These are phyloP conservation scores for Cruciata laevipes DNA, from an alignment of 257 asterid genomes.

Conservation along the genomic window DNA sequence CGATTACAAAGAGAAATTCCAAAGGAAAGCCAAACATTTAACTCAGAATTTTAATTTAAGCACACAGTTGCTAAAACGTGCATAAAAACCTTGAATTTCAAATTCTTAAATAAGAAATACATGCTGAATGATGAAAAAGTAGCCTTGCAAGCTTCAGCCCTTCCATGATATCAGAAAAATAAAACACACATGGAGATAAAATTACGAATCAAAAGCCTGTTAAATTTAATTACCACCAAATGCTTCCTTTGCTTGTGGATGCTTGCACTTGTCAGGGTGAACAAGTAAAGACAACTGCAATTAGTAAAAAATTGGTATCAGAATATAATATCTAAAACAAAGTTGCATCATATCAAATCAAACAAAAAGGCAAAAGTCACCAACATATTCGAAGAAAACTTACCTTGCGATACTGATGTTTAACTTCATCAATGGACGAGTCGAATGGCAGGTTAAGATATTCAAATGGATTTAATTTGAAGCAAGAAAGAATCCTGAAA, in stretches of 20 bases:
- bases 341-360: neutral
- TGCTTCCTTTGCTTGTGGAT: slow-evolving; percentile 98
- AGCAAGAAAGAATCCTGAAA: slow-evolving; percentile 93
- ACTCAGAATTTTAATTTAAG: slow-evolving; percentile 3
- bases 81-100: neutral
- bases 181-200: neutral
- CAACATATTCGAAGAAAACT: slow-evolving; percentile 9
- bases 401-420: slow-evolving; percentile 94
- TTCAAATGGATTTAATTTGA: slow-evolving; percentile 92
- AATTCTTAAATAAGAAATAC: neutral
- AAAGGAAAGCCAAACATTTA: neutral
- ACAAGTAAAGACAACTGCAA: slow-evolving; percentile 87
- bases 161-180: neutral
- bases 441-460: slow-evolving; percentile 78
- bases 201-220: neutral
- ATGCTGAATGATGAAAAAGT: neutral
- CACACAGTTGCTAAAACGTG: neutral
- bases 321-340: neutral
- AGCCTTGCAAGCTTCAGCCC: neutral
- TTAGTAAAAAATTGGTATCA: slow-evolving; percentile 13
- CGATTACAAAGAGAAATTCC: neutral
- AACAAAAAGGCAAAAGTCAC: neutral
- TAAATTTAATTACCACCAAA: slow-evolving; percentile 62
- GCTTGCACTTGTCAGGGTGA: slow-evolving; percentile 99
- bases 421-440: slow-evolving; percentile 69